Percentiles rank a stretch among this genome's conserved stretches.
Evolutionary conservation across 306 rosid species (phyloP).

Genomic region (Vigna trinervia): DNA sequence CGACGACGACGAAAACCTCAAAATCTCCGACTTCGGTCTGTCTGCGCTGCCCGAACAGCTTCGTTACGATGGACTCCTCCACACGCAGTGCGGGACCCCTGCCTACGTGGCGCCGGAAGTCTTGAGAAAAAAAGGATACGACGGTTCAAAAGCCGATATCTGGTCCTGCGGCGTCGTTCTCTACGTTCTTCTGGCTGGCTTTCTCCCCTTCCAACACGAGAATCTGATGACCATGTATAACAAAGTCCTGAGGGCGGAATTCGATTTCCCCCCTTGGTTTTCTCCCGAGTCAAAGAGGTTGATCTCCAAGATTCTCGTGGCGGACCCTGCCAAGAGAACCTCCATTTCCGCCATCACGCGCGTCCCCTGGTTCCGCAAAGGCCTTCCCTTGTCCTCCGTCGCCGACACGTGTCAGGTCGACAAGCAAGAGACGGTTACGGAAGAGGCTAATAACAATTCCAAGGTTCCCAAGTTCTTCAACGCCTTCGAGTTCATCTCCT

Average conservation of each 20-base stretch:
- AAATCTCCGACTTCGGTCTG: slow-evolving; percentile 80
- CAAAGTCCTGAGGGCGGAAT: slow-evolving; percentile 69
- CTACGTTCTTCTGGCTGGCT: slow-evolving; percentile 74
- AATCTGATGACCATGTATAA: slow-evolving; percentile 68
- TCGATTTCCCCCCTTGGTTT: slow-evolving; percentile 75
- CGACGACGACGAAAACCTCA: slow-evolving; percentile 70
- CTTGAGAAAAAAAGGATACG: slow-evolving; percentile 67
- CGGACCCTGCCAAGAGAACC: slow-evolving; percentile 63
- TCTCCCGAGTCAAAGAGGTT: slow-evolving; percentile 64
- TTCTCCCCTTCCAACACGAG: slow-evolving; percentile 77
- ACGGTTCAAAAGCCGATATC: slow-evolving; percentile 69
- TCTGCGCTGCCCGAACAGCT: slow-evolving; percentile 77
- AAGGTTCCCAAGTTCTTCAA: slow-evolving; percentile 66
- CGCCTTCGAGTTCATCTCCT: slow-evolving; percentile 76
- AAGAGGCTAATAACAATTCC: slow-evolving; percentile 2
- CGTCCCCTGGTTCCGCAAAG: slow-evolving; percentile 65
- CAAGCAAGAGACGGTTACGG: neutral
- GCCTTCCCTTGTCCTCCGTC: slow-evolving; percentile 4
- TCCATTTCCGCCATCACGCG: slow-evolving; percentile 70
- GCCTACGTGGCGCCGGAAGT: slow-evolving; percentile 87
- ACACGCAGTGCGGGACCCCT: slow-evolving; percentile 93
- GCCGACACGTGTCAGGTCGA: slow-evolving; percentile 42
- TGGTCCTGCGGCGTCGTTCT: slow-evolving; percentile 89
- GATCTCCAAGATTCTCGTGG: slow-evolving; percentile 61
- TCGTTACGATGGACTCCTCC: slow-evolving; percentile 72